Percentiles rank a stretch among this genome's conserved stretches.
Conservation (phyloP, 352 stramenopile genomes). For the Pythium grandisporangium region DNA sequence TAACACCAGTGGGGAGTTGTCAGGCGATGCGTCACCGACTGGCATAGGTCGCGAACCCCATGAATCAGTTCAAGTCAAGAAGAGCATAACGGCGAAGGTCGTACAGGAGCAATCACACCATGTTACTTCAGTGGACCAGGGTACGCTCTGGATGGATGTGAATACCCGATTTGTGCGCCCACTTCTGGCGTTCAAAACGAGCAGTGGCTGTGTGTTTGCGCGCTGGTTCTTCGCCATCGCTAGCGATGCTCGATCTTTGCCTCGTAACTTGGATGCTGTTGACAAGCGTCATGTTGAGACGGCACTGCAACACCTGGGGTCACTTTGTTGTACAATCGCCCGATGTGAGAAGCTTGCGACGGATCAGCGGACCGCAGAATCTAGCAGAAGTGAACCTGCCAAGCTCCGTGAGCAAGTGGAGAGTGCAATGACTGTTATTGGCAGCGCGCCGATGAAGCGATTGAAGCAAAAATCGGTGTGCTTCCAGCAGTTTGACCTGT, state of each 20-base stretch:
- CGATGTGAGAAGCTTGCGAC: conserved; percentile 5
- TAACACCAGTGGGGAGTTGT: too few species aligned
- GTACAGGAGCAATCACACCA: too few species aligned
- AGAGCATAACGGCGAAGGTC: too few species aligned
- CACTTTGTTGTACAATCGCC: conserved; percentile 2
- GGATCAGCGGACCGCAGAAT: background rate
- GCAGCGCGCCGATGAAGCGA: background rate
- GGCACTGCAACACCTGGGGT: conserved; percentile 1
- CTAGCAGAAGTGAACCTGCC: background rate
- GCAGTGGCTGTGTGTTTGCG: conserved; percentile 9
- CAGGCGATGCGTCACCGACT: too few species aligned
- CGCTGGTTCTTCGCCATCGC: conserved; percentile 12
- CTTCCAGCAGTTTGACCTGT: conserved; percentile 60
- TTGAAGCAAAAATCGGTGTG: conserved; percentile 13
- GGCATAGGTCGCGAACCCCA: too few species aligned
- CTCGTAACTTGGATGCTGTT: too few species aligned
- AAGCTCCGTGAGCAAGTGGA: background rate
- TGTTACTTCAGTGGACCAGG: too few species aligned
- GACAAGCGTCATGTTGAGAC: too few species aligned
- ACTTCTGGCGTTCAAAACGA: conserved; percentile 3
- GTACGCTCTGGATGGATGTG: background rate
- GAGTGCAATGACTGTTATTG: too few species aligned
- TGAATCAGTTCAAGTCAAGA: too few species aligned
- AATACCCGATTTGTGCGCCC: background rate
- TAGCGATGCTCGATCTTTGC: background rate